These are phyloP conservation scores for Pilatotrama ljubarskyi DNA, from an alignment of 768 basidiomycete genomes.

Conservation along the genomic window DNA sequence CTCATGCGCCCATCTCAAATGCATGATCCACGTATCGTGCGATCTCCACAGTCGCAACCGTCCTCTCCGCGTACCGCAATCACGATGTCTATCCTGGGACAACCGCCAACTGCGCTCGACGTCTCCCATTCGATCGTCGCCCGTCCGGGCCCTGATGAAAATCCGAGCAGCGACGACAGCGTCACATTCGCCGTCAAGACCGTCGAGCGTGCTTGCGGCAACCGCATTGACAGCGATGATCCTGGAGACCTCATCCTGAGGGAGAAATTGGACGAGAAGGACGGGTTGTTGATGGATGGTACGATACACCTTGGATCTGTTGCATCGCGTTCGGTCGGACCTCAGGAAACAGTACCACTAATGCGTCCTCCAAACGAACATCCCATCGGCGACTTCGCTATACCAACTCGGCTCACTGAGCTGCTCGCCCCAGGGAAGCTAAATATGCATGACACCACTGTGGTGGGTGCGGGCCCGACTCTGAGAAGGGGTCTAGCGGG, in stretches of 20 bases:
- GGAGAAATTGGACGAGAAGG: conserved; percentile 56
- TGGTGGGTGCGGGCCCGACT: neutral
- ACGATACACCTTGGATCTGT: conserved; percentile 9
- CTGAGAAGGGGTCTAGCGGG: neutral
- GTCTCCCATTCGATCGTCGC: conserved; percentile 13
- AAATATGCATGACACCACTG: neutral
- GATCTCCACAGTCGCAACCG: conserved; percentile 27
- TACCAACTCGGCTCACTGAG: neutral
- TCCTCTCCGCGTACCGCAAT: conserved; percentile 27
- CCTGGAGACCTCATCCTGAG: conserved; percentile 45
- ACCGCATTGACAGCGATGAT: conserved; percentile 4
- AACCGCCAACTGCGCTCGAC: conserved; percentile 27
- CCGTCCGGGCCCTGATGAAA: conserved; percentile 24
- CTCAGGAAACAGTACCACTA: conserved; percentile 48
- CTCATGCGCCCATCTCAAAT: conserved; percentile 22
- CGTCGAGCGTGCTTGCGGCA: conserved; percentile 15
- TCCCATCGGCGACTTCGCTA: conserved; percentile 33
- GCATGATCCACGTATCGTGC: conserved; percentile 14
- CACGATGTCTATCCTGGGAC: conserved; percentile 36
- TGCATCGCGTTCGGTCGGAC: neutral
- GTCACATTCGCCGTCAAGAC: conserved; percentile 4
- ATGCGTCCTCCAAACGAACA: conserved; percentile 56
- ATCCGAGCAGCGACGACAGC: conserved; percentile 23
- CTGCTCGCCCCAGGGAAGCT: conserved; percentile 25
- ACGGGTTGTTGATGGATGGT: conserved; percentile 60